Base-by-base conservation (phyloP, 2,329 filamentous ascomycete genomes). In the Diplodia seriata region DNA sequence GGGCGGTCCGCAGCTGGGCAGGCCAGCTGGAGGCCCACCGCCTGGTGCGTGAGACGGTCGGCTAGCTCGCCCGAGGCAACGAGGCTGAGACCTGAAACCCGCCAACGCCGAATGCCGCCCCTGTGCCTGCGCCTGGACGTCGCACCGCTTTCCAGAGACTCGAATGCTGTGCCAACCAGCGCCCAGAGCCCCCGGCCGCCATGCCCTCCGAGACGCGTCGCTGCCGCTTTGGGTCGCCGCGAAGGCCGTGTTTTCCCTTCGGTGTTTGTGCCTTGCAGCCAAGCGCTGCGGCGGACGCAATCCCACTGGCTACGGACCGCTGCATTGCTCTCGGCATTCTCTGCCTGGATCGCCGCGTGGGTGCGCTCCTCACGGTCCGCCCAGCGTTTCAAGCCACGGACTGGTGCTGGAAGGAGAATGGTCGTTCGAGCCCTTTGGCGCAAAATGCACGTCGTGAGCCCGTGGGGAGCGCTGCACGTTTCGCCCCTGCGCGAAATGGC, bases 51-150 rank as follows among this genome's bases (percentile, higher is more conserved):
- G 57, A 47, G 57, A 61, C 57, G 57, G 57, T 61, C 57, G 57
- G 57, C 57, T 61, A 61, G 38, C 23, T 18, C 15, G 20, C 12
- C 57, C 29, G 29, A 8, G 57, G 57, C 57, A 12, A 51, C 59
- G 62, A 65, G 62, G 62, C 62, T 65, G 62, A 65, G 47, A n/a
- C 29, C 62, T 55, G 62, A 65, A 65, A 65, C 62, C 29, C 9
- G 15, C 50, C 62, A 55, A 14, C 62, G 49, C 62, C 33, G 31
- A 29, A 12, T 14, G 31, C 18, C 20, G 23, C 26, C 59, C 43
- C 59, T n/a, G 33, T 50, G 29, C 15, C 59, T 47, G 55, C 23
- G 29, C 43, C 6, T 26, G 59, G 26, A 15, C 43, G 59, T 63
- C 43, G 59, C 59, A 51, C 43, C 40, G 40, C 57, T 5, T 23